Base-by-base conservation (phyloP, 2,329 filamentous ascomycete species). In the Furcasterigmium furcatum region DNA sequence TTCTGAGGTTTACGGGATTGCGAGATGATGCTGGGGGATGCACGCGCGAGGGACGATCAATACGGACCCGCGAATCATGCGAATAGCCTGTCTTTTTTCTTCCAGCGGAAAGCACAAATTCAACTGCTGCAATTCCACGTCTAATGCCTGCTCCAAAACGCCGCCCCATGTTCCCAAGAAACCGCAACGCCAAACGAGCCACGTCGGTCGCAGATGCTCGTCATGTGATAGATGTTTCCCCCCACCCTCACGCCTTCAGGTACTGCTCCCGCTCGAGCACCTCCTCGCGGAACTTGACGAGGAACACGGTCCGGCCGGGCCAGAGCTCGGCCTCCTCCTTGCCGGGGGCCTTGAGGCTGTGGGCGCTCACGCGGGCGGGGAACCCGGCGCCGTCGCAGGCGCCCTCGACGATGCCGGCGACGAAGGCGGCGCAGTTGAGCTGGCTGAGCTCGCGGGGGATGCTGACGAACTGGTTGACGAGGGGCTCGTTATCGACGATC, bases 401-500 rank as follows among this genome's bases (percentile, higher is more conserved):
- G 19, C 94, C 94, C 76, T 99, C 94, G 46, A 99, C 85, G 52
- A 99, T 87, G 16, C 94, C 94, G 1, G 94, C 94, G 18, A 96
- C 91, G 62, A 88, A 99, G 9, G 94, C 94, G 16, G 92, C 94
- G 67, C 92, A 96, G 66, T 96, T 97, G 60, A 99, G 77, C 78
- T 94, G 88, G 68, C 81, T 91, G 88, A 99, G 95, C 70, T 99
- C 94, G 60, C 87, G 87, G 14, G 94, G 94, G 44, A 97, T 87
- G 58, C 84, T 90, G 61, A 99, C 87, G 71, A 94, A 97, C 51
- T 87, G 85, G 68, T 96, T 97, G 32, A 97, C 92, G 42, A 97
- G 77, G 19, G 94, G 94, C 64, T 97, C 94, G 69, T 99, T 97
- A 71, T 99, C 94, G 58, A 91, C 89, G 58, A 99, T 94, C 92